Base-by-base conservation (phyloP, 805 yeast genomes). In the Starmerella stigmatis region DNA sequence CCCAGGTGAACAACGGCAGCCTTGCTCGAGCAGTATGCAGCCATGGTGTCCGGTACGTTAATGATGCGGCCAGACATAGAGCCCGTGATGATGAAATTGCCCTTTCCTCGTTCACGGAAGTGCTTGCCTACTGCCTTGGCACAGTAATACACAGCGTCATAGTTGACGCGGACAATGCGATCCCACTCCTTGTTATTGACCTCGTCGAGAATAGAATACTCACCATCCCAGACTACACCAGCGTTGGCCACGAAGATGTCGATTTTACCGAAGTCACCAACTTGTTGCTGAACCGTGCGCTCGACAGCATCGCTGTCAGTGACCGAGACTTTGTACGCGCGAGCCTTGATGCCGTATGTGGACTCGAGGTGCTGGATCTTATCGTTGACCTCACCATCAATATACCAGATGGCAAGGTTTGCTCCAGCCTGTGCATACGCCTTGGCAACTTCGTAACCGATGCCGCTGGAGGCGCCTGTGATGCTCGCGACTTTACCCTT, bases 231-330 rank as follows among this genome's bases (percentile, higher is more conserved):
- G n/a, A 86, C 78, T 36, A 83, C 78, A 36, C 96, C 96, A 13
- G 95, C 95, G 61, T 86, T 86, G 55, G 94, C 94, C 33, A 86
- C 92, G 58, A 83, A 80, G 27, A 84, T 67, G 62, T 86, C 94
- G 54, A 86, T 78, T 51, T 76, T 76, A 46, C 92, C 92, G 61
- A 86, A 85, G 57, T 84, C 94, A 44, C 63, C 50, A 51, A 69
- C 74, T 49, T 78, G 76, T 61, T 70, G 70, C 27, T 58, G 58
- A 40, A 80, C 67, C 4, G 75, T 70, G 16, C 50, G 53, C 52
- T 73, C 73, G 37, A 81, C 84, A 8, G 62, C 68, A 12, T 66
- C 71, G 42, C 67, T 51, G 52, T 75, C 72, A 43, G 73, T 66
- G 44, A 80, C 69, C 37, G 72, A 67, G 56, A 79, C 78, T 63